Conservation (phyloP, 352 stramenopile genomes). For the Albugo laibachii region DNA sequence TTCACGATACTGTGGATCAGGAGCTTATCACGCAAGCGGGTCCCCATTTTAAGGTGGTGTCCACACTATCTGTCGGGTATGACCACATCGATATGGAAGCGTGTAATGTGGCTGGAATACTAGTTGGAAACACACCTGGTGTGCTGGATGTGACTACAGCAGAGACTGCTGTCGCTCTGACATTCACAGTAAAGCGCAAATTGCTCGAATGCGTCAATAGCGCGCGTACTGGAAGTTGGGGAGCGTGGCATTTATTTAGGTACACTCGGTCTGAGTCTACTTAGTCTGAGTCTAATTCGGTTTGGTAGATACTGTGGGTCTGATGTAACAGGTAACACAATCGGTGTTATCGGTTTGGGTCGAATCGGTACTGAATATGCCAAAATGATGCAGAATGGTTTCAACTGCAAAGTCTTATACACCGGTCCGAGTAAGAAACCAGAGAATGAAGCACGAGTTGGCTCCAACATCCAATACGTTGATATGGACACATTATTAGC, state of each 20-base stretch:
- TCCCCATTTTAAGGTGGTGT: conserved; percentile 37
- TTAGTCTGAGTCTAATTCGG: background rate
- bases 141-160: conserved; percentile 70
- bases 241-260: conserved; percentile 56
- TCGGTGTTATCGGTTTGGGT: conserved; percentile 61
- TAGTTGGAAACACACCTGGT: conserved; percentile 64
- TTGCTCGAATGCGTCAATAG: conserved; percentile 51
- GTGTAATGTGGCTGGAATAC: conserved; percentile 39
- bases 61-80: conserved; percentile 78
- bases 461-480: conserved; percentile 38
- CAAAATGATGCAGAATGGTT: conserved; percentile 59
- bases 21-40: conserved; percentile 37
- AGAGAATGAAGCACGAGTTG: conserved; percentile 10
- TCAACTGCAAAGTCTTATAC: conserved; percentile 73
- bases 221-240: conserved; percentile 49
- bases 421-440: conserved; percentile 42
- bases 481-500: conserved; percentile 48
- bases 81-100: conserved; percentile 81
- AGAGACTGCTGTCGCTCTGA: conserved; percentile 50
- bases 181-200: conserved; percentile 36
- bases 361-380: conserved; percentile 70
- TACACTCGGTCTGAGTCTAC: background rate
- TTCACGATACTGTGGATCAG: conserved; percentile 51
- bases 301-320: conserved; percentile 33
- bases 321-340: conserved; percentile 50